A percentile compares a stretch with the other conserved stretches of the same genome.
Conservation (phyloP, 768 basidiomycete species). For the Calvatia gigantea region DNA sequence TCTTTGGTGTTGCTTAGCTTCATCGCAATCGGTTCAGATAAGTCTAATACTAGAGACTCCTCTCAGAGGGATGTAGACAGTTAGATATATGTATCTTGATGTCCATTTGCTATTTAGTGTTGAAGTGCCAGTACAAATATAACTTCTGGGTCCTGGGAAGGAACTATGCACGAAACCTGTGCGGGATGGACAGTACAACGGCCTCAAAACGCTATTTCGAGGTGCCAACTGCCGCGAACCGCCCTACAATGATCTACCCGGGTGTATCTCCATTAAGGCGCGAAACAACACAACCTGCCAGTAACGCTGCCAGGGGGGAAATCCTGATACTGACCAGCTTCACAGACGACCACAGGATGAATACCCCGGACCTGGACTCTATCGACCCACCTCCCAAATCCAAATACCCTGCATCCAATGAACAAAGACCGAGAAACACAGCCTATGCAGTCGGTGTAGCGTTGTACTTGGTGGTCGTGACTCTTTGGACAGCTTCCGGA, state of each 20-base stretch:
- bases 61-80: not conserved
- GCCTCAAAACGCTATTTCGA: not conserved
- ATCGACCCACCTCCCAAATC: not conserved
- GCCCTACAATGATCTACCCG: not conserved
- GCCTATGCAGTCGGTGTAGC: constrained; percentile 56
- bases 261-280: not conserved
- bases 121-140: too few species aligned
- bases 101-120: too few species aligned
- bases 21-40: constrained; percentile 34
- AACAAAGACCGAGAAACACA: constrained; percentile 14
- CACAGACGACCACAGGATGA: not conserved
- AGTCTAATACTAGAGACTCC: constrained; percentile 16
- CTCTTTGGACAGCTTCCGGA: constrained; percentile 86
- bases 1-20: constrained; percentile 74
- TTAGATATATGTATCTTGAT: not conserved
- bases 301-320: not conserved
- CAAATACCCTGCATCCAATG: constrained; percentile 2
- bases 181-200: not conserved
- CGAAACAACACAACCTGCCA: not conserved
- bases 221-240: not conserved
- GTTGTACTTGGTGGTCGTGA: constrained; percentile 69
- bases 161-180: not conserved
- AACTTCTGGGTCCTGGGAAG: not conserved
- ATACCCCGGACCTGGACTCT: not conserved
- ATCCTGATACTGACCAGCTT: not conserved